Conservation (phyloP, 2,329 filamentous ascomycete species). For the Fusarium napiforme region DNA sequence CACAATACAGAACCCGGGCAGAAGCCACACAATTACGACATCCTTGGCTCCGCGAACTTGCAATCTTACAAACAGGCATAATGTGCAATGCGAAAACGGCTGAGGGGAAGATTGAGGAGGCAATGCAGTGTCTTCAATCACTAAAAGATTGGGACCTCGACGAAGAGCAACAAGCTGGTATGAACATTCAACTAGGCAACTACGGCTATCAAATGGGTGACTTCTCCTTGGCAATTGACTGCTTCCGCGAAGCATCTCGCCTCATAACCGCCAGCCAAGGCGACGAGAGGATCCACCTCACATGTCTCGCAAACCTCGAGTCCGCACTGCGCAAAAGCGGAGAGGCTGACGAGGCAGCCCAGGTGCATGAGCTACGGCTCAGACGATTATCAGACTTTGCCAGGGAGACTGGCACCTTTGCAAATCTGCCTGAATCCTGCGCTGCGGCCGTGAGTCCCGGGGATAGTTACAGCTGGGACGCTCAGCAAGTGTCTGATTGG, state of each 20-base stretch:
- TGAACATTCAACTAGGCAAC: conserved; percentile 48
- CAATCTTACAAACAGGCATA: conserved; percentile 47
- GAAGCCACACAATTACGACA: conserved; percentile 47
- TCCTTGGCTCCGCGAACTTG: conserved; percentile 48
- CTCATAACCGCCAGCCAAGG: conserved; percentile 44
- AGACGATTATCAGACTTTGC: conserved; percentile 46
- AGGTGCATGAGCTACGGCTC: conserved; percentile 45
- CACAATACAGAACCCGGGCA: conserved; percentile 43
- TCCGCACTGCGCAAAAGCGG: conserved; percentile 41
- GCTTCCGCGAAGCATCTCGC: conserved; percentile 46
- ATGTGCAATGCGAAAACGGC: conserved; percentile 46
- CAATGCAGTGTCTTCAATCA: conserved; percentile 44
- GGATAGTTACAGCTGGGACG: conserved; percentile 27
- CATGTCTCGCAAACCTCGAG: conserved; percentile 51
- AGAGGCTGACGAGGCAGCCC: conserved; percentile 41
- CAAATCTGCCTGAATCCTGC: conserved; percentile 33
- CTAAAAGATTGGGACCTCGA: conserved; percentile 46
- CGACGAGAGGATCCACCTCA: conserved; percentile 48
- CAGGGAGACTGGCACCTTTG: conserved; percentile 42
- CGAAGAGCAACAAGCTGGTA: conserved; percentile 47
- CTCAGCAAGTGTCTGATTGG: conserved; percentile 40
- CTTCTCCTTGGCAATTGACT: conserved; percentile 43
- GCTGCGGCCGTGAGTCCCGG: conserved; percentile 25
- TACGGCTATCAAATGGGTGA: conserved; percentile 47
- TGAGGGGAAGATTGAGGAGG: conserved; percentile 46